phyloP scores from a whole-genome alignment of 1,284 basidiomycete genomes.

The Malassezia equina region DNA sequence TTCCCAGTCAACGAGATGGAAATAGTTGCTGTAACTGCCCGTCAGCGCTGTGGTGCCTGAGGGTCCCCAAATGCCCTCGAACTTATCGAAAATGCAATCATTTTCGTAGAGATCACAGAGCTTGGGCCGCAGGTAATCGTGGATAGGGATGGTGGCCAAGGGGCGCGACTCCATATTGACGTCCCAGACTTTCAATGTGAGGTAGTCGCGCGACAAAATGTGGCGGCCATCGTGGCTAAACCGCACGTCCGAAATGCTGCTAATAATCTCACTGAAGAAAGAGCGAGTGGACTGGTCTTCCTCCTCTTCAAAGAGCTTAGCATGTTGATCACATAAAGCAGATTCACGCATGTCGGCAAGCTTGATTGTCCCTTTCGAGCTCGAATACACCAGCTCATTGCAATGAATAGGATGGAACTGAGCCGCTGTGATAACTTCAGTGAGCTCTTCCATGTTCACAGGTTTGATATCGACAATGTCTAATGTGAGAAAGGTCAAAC shows the following conservation, averaged over 20 bases:
- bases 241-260: constrained; percentile 98
- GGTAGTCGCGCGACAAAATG: constrained; percentile 90
- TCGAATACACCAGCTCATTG: constrained; percentile 99
- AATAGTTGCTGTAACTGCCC: constrained; percentile 98
- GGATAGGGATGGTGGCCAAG: constrained; percentile 94
- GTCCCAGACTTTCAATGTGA: constrained; percentile 99
- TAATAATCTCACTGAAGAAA: constrained; percentile 99
- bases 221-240: constrained; percentile 95
- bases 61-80: constrained; percentile 54
- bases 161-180: constrained; percentile 97
- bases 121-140: constrained; percentile 93
- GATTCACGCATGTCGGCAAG: constrained; percentile 99
- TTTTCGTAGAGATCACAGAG: constrained; percentile 99
- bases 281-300: constrained; percentile 94
- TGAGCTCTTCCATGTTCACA: constrained; percentile 98
- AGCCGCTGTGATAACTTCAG: constrained; percentile 97
- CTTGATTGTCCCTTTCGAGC: constrained; percentile 99
- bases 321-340: constrained; percentile 88
- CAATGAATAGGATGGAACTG: constrained; percentile 97
- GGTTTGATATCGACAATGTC: constrained; percentile 99
- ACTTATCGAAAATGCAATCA: constrained; percentile 99
- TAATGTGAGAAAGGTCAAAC: constrained; percentile 52
- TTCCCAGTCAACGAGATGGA: constrained; percentile 96
- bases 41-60: constrained; percentile 53
- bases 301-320: constrained; percentile 70